Conservation (phyloP, 352 stramenopile species). For the Phytophthora crassamura region DNA sequence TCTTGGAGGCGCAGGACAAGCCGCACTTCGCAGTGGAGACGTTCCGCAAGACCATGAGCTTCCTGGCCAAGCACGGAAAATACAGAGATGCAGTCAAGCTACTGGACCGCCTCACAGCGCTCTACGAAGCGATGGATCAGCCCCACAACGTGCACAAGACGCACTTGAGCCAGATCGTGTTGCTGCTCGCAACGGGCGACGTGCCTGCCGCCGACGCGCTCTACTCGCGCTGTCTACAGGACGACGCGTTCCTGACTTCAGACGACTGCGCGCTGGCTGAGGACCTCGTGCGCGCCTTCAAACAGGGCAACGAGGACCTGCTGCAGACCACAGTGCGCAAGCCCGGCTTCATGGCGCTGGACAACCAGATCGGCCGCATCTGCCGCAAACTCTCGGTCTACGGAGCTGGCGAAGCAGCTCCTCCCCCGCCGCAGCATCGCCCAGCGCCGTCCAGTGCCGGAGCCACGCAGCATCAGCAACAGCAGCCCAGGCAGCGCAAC, state of each 20-base stretch:
- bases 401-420: conserved; percentile 22
- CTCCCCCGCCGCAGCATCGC: conserved; percentile 24
- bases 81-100: conserved; percentile 57
- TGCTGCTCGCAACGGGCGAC: conserved; percentile 64
- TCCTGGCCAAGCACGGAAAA: conserved; percentile 62
- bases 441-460: conserved; percentile 25
- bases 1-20: conserved; percentile 83
- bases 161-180: conserved; percentile 72
- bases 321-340: conserved; percentile 79
- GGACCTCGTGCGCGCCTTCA: conserved; percentile 80
- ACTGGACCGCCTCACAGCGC: conserved; percentile 53
- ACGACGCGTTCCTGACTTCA: conserved; percentile 74
- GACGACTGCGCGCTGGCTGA: conserved; percentile 82
- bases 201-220: conserved; percentile 76
- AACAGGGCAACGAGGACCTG: conserved; percentile 79
- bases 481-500: conserved; percentile 38
- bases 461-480: conserved; percentile 28
- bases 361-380: conserved; percentile 79
- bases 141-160: conserved; percentile 73
- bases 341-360: conserved; percentile 75
- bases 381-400: conserved; percentile 78
- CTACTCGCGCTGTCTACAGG: conserved; percentile 82
- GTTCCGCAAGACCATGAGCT: conserved; percentile 83
- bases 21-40: conserved; percentile 84
- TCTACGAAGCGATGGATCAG: conserved; percentile 79